Conservation (phyloP, 371 early-diverging fungal genomes). For the Batrachochytrium dendrobatidis region DNA sequence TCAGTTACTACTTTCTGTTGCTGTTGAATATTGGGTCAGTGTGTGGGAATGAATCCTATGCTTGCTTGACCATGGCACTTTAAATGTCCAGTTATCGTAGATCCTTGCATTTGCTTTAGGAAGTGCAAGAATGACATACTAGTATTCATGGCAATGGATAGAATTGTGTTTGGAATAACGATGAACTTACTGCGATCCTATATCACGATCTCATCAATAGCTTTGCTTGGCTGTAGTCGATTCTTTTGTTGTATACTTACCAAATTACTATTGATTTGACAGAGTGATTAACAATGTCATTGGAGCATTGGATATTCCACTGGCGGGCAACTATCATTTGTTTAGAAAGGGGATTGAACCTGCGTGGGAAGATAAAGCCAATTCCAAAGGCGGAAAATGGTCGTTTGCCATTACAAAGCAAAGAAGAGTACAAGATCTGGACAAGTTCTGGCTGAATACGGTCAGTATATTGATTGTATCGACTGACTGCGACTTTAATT, state of each 20-base stretch:
- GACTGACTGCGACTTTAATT: background rate
- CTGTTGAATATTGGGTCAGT: background rate
- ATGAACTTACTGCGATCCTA: no score
- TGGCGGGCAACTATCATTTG: constrained; percentile 88
- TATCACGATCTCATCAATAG: no score
- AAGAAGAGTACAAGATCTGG: constrained; percentile 66
- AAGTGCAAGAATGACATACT: no score
- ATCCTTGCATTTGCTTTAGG: no score
- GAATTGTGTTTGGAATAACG: no score
- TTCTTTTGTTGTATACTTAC: no score
- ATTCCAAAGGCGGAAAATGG: constrained; percentile 96
- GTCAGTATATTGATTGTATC: constrained; percentile 37
- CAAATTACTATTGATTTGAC: no score
- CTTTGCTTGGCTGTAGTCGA: no score
- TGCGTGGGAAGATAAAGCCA: constrained; percentile 99
- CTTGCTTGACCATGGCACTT: background rate
- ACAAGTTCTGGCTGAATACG: constrained; percentile 78
- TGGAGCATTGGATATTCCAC: constrained; percentile 68
- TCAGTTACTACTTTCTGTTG: constrained; percentile 23
- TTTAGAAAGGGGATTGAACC: constrained; percentile 96
- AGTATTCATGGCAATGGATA: no score
- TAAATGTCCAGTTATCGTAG: constrained; percentile 1
- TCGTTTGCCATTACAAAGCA: constrained; percentile 70
- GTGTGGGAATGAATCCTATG: background rate
- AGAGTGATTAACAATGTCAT: constrained; percentile 85